Evolutionary conservation across 1,284 basidiomycete species (phyloP).

Genomic region (Hemileia vastatrix): DNA sequence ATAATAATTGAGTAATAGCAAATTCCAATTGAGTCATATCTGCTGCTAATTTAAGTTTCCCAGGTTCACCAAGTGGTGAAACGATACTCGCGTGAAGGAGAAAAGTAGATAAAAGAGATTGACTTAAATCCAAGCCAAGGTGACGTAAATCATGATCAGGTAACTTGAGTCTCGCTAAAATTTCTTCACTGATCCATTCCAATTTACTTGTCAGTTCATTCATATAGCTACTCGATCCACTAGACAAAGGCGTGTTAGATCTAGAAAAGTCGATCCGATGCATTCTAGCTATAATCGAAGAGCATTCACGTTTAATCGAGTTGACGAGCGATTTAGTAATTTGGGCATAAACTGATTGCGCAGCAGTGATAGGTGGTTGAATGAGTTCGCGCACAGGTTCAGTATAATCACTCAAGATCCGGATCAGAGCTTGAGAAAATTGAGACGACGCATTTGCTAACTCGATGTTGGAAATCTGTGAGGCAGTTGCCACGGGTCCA

Average conservation of each 20-base stretch:
- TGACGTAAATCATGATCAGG: conserved; percentile 50
- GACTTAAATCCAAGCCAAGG: conserved; percentile 22
- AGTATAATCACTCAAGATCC: conserved; percentile 61
- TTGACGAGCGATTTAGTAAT: conserved; percentile 61
- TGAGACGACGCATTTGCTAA: conserved; percentile 68
- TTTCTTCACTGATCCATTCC: conserved; percentile 62
- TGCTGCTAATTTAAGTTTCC: conserved; percentile 79
- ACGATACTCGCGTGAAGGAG: conserved; percentile 80
- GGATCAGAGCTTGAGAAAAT: conserved; percentile 60
- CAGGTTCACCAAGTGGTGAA: conserved; percentile 72
- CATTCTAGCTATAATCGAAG: conserved; percentile 64
- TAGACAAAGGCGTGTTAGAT: conserved; percentile 53
- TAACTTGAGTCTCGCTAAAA: conserved; percentile 60
- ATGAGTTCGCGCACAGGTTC: conserved; percentile 56
- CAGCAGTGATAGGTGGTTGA: conserved; percentile 57
- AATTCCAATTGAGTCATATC: conserved; percentile 97
- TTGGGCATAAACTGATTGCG: conserved; percentile 54
- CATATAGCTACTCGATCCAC: conserved; percentile 67
- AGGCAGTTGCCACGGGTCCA: conserved; percentile 65
- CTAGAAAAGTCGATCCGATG: conserved; percentile 70
- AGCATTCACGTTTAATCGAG: conserved; percentile 67
- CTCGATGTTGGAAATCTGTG: conserved; percentile 65
- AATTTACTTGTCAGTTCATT: conserved; percentile 79
- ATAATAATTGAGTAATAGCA: conserved; percentile 47
- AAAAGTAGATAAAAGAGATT: conserved; percentile 48